Evolutionary conservation across 768 basidiomycete genomes (phyloP), one percentile per base, ranked within the genome.

Genomic region (Leccinum variicolor): DNA sequence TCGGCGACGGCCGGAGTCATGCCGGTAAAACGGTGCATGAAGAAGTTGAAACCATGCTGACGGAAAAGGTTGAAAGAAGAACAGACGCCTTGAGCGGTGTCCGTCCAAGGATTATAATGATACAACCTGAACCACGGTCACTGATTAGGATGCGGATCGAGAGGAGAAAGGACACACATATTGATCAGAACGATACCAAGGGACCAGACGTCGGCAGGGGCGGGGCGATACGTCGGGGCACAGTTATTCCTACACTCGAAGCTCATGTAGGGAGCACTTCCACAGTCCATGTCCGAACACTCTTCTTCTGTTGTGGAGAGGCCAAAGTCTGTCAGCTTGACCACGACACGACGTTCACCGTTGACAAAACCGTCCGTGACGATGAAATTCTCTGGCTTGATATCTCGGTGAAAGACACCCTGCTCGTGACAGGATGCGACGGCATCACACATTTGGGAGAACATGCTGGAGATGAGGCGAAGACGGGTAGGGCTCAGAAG

Each of bases 361-460:
- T 82, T 79, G 36, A 75, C 70, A 73, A 81, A 84, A 15, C 85
- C 91, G 66, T 95, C 92, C 0, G 92, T 94, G 67, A 95, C 92
- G 70, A 95, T 95, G 66, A 95, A 94, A 76, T 98, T 98, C 78
- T 98, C 96, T 0, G 96, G 96, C 77, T 99, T 99, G 82, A 99
- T 98, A 74, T 99, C 96, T 59, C 96, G 86, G 71, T 99, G 96
- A 69, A 88, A 93, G 60, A 99, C 90, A 36, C 87, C 87, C 60
- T 88, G 85, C 17, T 87, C 87, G 70, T 99, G 96, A 75, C 96
- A 98, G 6, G 89, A 85, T 3, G 92, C 92, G 13, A 99, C 95
- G 46, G 96, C 95, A 62, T 95, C 92, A 70, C 96, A 98, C 96
- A 99, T 99, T 76, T 98, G 97, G 19, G 85, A 79, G 74, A 99